These are phyloP conservation scores for Eremothecium gossypii DNA, from an alignment of 1,139 yeast genomes.

Conservation along the genomic window DNA sequence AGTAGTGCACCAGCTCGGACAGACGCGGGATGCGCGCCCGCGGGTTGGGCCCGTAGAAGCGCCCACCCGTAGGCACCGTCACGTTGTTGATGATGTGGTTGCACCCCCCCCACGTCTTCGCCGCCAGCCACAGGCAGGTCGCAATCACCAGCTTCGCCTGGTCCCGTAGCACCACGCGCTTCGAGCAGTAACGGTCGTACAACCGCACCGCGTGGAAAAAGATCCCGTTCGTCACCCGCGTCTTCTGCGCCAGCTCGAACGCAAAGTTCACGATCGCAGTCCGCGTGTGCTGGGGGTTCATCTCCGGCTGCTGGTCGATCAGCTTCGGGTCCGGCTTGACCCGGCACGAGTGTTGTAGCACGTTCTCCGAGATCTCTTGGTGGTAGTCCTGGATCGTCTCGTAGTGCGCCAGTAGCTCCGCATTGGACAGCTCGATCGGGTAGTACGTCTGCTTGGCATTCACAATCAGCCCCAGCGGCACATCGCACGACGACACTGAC, in stretches of 20 bases:
- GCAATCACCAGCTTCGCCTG: constrained; percentile 57
- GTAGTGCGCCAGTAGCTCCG: constrained; percentile 43
- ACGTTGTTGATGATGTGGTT: constrained; percentile 52
- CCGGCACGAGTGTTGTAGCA: constrained; percentile 32
- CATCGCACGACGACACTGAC: not conserved
- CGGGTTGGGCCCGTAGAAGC: constrained; percentile 57
- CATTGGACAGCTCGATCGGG: constrained; percentile 41
- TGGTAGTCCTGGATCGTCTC: constrained; percentile 43
- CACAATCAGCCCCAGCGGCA: constrained; percentile 28
- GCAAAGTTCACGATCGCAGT: constrained; percentile 47
- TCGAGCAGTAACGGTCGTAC: constrained; percentile 59
- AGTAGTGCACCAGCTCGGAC: constrained; percentile 48
- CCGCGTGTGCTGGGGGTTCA: constrained; percentile 41
- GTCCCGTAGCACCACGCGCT: constrained; percentile 50
- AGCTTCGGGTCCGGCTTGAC: constrained; percentile 45
- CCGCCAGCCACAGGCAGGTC: constrained; percentile 59
- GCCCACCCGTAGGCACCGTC: constrained; percentile 44
- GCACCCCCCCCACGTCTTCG: constrained; percentile 60
- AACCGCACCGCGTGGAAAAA: constrained; percentile 49
- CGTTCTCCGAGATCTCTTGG: constrained; percentile 39
- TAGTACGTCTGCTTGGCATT: constrained; percentile 37
- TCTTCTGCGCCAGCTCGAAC: constrained; percentile 47
- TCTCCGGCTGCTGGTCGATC: constrained; percentile 56
- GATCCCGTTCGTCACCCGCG: constrained; percentile 52
- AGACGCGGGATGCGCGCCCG: constrained; percentile 58